Evolutionary conservation across 305 asterid species (phyloP), one percentile per base, ranked within the genome.

Genomic region (Solanum chacoense): DNA sequence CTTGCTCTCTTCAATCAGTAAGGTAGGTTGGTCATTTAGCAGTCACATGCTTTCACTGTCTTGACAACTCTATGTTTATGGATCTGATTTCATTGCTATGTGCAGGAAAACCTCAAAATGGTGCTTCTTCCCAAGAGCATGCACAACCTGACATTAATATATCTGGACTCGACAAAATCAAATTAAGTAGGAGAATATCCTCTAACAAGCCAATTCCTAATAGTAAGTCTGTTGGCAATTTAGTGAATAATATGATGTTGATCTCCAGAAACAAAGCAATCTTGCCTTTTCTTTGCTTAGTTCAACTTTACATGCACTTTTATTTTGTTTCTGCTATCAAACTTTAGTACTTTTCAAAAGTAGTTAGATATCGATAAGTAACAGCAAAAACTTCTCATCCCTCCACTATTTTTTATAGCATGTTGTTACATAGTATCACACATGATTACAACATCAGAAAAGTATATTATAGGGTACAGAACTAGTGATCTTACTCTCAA

Each of bases 101-200:
- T 84, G 81, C 87, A 86, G 87, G 81, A 89, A 85, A 86, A 89
- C 35, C 45, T 86, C 89, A 86, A 89, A 40, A 42, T 77, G 79
- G 38, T 63, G 85, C 76, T 87, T 87, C 36, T 87, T 75, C 65
- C 26, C 76, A 8, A 45, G 74, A 87, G 55, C 63, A 87, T 50
- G 74, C 38, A 29, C 83, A 76, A 67, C 73, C 88, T 40, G 85
- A 84, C 34, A 6, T 50, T 34, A 50, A 87, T 35, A 26, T 81
- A 87, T 86, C 80, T 74, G 31, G 55, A 76, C n/a, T 67, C 8
- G 50, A 75, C 8, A 11, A 89, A 77, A 89, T 79, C 55, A 77
- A 76, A 67, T 24, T 34, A 69, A 85, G 80, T 36, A 65, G 45
- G 87, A 86, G 89, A 20, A 40, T 86, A 75, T 74, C 73, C 42